phyloP scores from a whole-genome alignment of 257 asterid species.

The Haberlea rhodopensis region DNA sequence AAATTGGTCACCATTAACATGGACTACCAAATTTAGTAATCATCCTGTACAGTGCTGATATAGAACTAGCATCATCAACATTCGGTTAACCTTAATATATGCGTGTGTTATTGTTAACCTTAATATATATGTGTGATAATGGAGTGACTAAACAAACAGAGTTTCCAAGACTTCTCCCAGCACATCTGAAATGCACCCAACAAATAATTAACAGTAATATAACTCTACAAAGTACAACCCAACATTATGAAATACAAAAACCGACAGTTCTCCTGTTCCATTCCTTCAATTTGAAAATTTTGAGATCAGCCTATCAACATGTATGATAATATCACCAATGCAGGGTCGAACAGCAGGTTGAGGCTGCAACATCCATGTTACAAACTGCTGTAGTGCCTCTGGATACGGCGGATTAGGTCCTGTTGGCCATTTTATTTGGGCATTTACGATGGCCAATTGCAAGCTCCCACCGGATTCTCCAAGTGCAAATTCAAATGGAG shows the following conservation, averaged over 20 bases:
- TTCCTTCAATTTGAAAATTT: conserved; percentile 61
- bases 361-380: conserved; percentile 99
- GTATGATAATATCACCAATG: conserved; percentile 80
- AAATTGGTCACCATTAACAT: no score
- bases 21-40: background rate
- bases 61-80: no score
- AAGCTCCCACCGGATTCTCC: conserved; percentile 98
- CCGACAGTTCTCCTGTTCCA: background rate
- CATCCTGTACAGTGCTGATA: no score
- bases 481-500: conserved; percentile 91
- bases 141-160: background rate
- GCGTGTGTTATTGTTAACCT: no score
- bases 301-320: conserved; percentile 82
- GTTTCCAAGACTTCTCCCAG: background rate
- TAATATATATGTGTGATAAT: no score
- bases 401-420: conserved; percentile 89
- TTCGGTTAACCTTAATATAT: no score
- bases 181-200: background rate
- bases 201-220: no score
- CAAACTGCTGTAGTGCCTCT: conserved; percentile 89
- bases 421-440: conserved; percentile 89
- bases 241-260: no score
- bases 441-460: conserved; percentile 87
- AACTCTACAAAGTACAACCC: background rate
- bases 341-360: conserved; percentile 82